Evolutionary conservation across 192 early-diverging fungal genomes (phyloP).

Genomic region (Diversispora eburnea): DNA sequence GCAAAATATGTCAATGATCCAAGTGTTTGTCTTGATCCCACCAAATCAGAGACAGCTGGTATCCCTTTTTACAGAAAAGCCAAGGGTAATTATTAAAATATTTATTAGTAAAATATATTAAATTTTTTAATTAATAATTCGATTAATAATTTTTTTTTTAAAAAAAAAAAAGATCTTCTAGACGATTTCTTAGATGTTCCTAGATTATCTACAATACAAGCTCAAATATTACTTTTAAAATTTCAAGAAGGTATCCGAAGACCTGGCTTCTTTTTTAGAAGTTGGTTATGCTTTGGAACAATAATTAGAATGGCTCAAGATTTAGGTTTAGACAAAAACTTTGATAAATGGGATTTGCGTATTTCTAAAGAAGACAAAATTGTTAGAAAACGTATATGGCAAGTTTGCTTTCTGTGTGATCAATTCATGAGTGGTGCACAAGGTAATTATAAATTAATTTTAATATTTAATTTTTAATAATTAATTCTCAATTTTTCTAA

Average conservation of each 20-base stretch:
- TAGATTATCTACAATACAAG: slow-evolving; percentile 50
- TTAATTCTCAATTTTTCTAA: neutral
- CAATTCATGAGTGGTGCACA: slow-evolving; percentile 33
- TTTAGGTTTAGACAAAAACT: slow-evolving; percentile 64
- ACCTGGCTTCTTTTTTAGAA: slow-evolving; percentile 48
- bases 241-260: slow-evolving; percentile 48
- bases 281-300: slow-evolving; percentile 59
- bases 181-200: slow-evolving; percentile 52
- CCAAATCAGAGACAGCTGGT: slow-evolving; percentile 23
- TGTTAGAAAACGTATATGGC: slow-evolving; percentile 26
- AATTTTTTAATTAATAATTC: neutral
- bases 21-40: slow-evolving; percentile 6
- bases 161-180: slow-evolving; percentile 34
- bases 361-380: slow-evolving; percentile 16
- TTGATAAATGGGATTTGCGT: slow-evolving; percentile 9
- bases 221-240: slow-evolving; percentile 48
- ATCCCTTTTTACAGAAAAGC: slow-evolving; percentile 16
- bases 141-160: slow-evolving; percentile 25
- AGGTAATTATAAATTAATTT: slow-evolving; percentile 6
- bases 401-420: slow-evolving; percentile 35
- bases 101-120: neutral
- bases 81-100: slow-evolving; percentile 13
- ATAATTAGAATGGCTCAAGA: slow-evolving; percentile 66
- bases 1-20: slow-evolving; percentile 22
- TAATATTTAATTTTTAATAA: neutral